These are phyloP conservation scores for Torulaspora indica DNA, from an alignment of 805 yeast genomes.

Conservation along the genomic window DNA sequence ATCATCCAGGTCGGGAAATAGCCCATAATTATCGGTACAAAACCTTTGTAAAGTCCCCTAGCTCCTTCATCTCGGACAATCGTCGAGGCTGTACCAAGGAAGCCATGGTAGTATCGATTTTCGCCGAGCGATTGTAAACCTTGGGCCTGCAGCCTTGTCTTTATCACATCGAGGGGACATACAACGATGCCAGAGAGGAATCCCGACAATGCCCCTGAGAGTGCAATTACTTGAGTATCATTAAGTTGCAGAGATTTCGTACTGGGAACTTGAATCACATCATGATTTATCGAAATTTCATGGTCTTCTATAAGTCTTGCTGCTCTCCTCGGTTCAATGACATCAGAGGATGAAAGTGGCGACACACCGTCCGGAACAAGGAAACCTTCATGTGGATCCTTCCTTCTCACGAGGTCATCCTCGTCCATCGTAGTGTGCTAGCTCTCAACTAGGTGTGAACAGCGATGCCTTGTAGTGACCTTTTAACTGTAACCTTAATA, in stretches of 20 bases:
- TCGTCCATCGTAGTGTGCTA: constrained; percentile 4
- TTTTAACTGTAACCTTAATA: not conserved
- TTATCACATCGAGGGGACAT: constrained; percentile 94
- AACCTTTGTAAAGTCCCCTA: constrained; percentile 80
- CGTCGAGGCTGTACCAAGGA: constrained; percentile 56
- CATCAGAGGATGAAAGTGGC: constrained; percentile 23
- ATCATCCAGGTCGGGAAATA: constrained; percentile 98
- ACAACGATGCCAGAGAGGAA: constrained; percentile 83
- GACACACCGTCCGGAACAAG: constrained; percentile 26
- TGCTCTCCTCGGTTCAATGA: constrained; percentile 17
- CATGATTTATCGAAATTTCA: not conserved
- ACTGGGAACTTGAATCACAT: not conserved
- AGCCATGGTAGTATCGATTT: constrained; percentile 49
- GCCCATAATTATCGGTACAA: constrained; percentile 88
- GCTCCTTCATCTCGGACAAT: constrained; percentile 76
- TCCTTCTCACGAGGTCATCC: constrained; percentile 6
- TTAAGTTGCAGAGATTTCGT: constrained; percentile 22
- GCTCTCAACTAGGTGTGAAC: not conserved
- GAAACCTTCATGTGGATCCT: constrained; percentile 12
- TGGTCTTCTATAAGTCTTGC: not conserved
- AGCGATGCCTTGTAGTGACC: not conserved
- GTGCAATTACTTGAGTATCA: constrained; percentile 60
- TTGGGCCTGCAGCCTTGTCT: constrained; percentile 90
- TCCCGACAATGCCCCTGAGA: constrained; percentile 93
- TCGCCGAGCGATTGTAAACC: constrained; percentile 44